Evolutionary conservation across 1,284 basidiomycete species (phyloP).

Genomic region (Athelia sp.): DNA sequence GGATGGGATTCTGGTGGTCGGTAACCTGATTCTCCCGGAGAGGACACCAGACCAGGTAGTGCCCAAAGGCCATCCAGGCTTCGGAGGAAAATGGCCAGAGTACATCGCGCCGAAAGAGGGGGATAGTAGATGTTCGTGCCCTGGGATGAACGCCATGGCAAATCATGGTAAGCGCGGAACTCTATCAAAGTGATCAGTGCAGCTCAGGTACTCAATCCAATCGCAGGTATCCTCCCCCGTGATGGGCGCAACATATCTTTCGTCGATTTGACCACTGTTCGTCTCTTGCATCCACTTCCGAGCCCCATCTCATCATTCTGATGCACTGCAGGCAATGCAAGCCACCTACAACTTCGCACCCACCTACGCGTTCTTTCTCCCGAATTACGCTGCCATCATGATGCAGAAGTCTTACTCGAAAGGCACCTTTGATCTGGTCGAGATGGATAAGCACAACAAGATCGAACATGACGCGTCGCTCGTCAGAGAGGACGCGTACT

Average conservation of each 20-base stretch:
- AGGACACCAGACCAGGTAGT: constrained; percentile 48
- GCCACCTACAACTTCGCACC: constrained; percentile 65
- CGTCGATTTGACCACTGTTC: constrained; percentile 37
- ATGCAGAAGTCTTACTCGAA: constrained; percentile 48
- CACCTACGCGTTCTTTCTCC: constrained; percentile 60
- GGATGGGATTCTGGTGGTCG: background rate
- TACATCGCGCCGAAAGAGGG: constrained; percentile 49
- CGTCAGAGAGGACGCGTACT: constrained; percentile 55
- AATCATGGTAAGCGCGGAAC: constrained; percentile 72
- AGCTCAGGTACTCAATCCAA: no score
- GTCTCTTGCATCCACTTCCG: no score
- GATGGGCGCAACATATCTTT: constrained; percentile 66
- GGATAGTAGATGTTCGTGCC: constrained; percentile 67
- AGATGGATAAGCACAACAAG: constrained; percentile 66
- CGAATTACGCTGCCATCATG: constrained; percentile 38
- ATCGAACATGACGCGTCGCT: constrained; percentile 78
- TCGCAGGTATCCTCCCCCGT: constrained; percentile 61
- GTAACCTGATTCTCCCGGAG: constrained; percentile 49
- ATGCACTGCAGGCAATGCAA: constrained; percentile 27
- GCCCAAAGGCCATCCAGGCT: constrained; percentile 50
- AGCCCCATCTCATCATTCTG: no score
- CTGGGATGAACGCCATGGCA: constrained; percentile 69
- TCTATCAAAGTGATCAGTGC: no score
- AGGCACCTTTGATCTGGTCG: constrained; percentile 59
- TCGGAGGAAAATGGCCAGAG: constrained; percentile 64